Evolutionary conservation across 768 basidiomycete genomes (phyloP), one percentile per base, ranked within the genome.

Genomic region (Naganishia vaughanmartiniae): DNA sequence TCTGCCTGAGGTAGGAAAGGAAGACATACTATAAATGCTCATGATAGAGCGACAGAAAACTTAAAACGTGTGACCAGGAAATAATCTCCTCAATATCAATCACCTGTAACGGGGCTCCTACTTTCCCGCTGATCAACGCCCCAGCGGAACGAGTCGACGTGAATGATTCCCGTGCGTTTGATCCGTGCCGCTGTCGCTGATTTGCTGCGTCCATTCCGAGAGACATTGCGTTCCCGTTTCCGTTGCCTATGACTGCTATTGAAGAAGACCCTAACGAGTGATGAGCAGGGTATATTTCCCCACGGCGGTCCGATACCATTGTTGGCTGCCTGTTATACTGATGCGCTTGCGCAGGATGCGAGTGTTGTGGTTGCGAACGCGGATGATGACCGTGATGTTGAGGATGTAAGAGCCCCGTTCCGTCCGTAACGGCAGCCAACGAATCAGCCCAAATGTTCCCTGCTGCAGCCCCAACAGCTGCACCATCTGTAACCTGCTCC

Each of bases 1-100:
- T 12, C 36, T 36, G 36, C 5, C 17, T 42, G 48, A 3, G 14
- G 4, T 3, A 51, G 24, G 48, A 24, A 0, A 11, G 24, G 36
- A 11, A 26, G 45, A 70, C 74, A 67, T 53, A 75, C 74, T 73
- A 76, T 34, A 76, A 69, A 65, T 76, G 73, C 30, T 71, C 70
- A 26, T 73, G 72, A 58, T 76, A 76, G 10, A 58, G 66, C 15
- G 69, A 57, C 7, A 76, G 46, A 36, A 76, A 74, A 26, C 63
- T 45, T 67, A 72, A 63, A 7, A 73, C 69, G 19, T 69, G 68
- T 4, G 51, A 54, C 67, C 73, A 73, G 24, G 68, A 55, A 11
- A 69, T 55, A 26, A 76, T 69, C 30, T 76, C 73, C 60, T 74
- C 75, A 28, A 74, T 28, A 46, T 65, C 54, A 7, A 69, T 53